These are phyloP conservation scores for Lasiosphaeria hispida DNA, from an alignment of 495 filamentous ascomycete species.

Conservation along the genomic window DNA sequence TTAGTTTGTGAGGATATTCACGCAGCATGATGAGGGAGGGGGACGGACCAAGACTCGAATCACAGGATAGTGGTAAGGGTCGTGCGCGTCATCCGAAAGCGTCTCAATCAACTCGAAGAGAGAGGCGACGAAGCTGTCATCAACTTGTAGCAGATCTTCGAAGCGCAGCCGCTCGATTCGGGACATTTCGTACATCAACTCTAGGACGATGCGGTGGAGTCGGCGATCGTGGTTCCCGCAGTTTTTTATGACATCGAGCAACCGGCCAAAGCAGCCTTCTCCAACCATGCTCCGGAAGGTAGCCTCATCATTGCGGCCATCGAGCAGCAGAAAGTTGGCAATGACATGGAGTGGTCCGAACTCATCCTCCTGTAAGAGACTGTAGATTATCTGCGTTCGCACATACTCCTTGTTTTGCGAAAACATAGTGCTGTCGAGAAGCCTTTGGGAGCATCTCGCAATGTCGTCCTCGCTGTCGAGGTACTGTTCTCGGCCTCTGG, in stretches of 20 bases:
- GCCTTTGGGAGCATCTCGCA: conserved; percentile 75
- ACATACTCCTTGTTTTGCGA: conserved; percentile 75
- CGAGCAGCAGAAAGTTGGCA: conserved; percentile 83
- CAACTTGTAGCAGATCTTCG: conserved; percentile 75
- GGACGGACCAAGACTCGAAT: conserved; percentile 81
- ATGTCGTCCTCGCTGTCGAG: conserved; percentile 82
- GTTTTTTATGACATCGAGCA: conserved; percentile 76
- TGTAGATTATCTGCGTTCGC: conserved; percentile 88
- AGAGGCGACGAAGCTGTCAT: conserved; percentile 80
- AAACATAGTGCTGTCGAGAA: conserved; percentile 76
- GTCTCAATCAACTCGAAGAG: conserved; percentile 88
- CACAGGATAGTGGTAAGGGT: conserved; percentile 95
- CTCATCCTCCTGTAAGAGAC: conserved; percentile 88
- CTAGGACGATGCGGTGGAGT: conserved; percentile 77
- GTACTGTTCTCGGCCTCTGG: conserved; percentile 77
- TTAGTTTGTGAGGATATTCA: neutral
- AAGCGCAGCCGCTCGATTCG: conserved; percentile 77
- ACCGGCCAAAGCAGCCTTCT: conserved; percentile 76
- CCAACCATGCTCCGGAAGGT: conserved; percentile 84
- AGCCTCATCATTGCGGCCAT: conserved; percentile 74
- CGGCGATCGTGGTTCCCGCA: conserved; percentile 61
- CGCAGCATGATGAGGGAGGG: neutral
- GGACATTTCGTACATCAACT: conserved; percentile 96
- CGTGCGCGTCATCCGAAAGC: conserved; percentile 81
- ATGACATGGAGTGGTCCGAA: conserved; percentile 73